phyloP scores from a whole-genome alignment of 192 early-diverging fungal species.

The Backusella australiensis region DNA sequence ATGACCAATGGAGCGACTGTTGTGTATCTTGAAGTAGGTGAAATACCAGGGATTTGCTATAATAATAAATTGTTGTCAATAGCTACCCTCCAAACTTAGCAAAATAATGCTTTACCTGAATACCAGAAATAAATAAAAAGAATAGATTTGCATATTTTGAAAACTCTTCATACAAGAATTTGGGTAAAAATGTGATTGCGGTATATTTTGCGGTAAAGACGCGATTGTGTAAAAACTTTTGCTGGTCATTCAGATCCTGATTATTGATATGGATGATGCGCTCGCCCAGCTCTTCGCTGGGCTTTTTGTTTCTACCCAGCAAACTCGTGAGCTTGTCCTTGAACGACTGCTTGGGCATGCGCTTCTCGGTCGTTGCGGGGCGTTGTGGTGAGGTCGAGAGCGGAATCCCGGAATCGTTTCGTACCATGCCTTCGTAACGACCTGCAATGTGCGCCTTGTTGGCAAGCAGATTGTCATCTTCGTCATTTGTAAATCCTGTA shows the following conservation, averaged over 20 bases:
- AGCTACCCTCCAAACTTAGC: not conserved
- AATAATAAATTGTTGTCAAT: not conserved
- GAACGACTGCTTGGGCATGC: not conserved
- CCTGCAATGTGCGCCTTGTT: slow-evolving; percentile 21
- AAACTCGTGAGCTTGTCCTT: not conserved
- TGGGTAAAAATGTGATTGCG: slow-evolving; percentile 84
- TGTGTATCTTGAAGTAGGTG: slow-evolving; percentile 88
- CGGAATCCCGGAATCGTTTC: not conserved
- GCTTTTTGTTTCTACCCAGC: not conserved
- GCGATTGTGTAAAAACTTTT: slow-evolving; percentile 88
- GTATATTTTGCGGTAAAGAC: slow-evolving; percentile 98
- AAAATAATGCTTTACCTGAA: slow-evolving; percentile 63
- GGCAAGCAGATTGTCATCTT: slow-evolving; percentile 22
- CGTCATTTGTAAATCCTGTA: slow-evolving; percentile 17
- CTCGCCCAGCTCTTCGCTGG: slow-evolving; percentile 18
- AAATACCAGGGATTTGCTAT: slow-evolving; percentile 93
- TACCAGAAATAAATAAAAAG: slow-evolving; percentile 96
- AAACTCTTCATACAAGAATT: slow-evolving; percentile 97
- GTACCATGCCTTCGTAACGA: not conserved
- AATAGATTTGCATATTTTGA: slow-evolving; percentile 98
- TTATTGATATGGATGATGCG: slow-evolving; percentile 94
- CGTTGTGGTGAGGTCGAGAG: not conserved
- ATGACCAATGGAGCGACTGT: slow-evolving; percentile 84
- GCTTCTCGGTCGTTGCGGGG: not conserved
- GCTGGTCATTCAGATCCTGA: slow-evolving; percentile 66